Evolutionary conservation across 352 stramenopile genomes (phyloP).

Genomic region (Phytophthora citrophthora): DNA sequence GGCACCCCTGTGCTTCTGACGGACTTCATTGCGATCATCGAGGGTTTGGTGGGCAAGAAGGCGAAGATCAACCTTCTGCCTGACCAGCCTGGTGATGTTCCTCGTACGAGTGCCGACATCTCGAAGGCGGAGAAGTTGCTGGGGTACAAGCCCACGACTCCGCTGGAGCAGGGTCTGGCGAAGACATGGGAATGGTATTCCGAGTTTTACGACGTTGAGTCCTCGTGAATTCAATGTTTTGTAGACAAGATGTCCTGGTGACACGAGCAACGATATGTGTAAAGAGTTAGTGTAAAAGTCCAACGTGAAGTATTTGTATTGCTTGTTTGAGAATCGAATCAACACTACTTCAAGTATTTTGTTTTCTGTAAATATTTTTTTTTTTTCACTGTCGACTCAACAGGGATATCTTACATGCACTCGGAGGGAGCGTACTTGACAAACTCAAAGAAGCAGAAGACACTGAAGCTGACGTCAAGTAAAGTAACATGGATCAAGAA

Average conservation of each 20-base stretch:
- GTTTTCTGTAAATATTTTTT: neutral
- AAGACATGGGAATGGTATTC: conserved; percentile 96
- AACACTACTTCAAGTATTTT: neutral
- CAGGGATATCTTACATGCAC: conserved; percentile 7
- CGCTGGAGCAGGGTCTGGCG: conserved; percentile 93
- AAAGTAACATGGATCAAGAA: too few relatives aligned
- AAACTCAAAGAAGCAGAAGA: neutral
- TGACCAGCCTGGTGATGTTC: conserved; percentile 97
- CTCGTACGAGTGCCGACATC: conserved; percentile 96
- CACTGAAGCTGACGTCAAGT: neutral
- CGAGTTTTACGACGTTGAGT: conserved; percentile 48
- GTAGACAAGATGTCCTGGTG: neutral
- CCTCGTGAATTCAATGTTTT: neutral
- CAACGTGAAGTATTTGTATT: neutral
- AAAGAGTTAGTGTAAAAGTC: conserved; percentile 2
- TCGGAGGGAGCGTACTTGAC: conserved; percentile 5
- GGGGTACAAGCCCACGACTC: conserved; percentile 94
- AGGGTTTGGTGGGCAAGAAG: conserved; percentile 93
- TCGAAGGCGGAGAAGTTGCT: conserved; percentile 94
- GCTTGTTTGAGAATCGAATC: too few relatives aligned
- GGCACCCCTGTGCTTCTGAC: conserved; percentile 91
- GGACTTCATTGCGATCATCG: conserved; percentile 96
- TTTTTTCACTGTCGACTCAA: too few relatives aligned
- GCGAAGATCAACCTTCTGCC: conserved; percentile 94
- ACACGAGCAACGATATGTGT: neutral